Base-by-base conservation (phyloP, 1,284 basidiomycete genomes). In the Heterobasidion irregulare region DNA sequence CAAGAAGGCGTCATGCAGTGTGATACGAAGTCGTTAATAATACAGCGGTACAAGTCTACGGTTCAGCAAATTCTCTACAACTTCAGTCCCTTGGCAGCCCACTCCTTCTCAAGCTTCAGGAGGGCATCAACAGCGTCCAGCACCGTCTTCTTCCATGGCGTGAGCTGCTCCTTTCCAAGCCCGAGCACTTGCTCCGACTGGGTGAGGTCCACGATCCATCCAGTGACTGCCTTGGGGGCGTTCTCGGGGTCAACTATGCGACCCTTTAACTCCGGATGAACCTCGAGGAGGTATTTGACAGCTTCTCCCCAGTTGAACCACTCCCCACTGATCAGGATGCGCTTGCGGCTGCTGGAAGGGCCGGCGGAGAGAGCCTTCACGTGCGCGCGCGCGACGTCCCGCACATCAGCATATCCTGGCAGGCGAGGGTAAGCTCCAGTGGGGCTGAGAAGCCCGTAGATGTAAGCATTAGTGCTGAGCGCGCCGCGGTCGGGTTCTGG, bases 301-400 rank as follows among this genome's bases (percentile, higher is more conserved):
- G 59, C 63, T 8, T 67, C 59, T 8, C 48, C 45, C 55, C 54
- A 63, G 53, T 54, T 51, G 46, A 60, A 60, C 52, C 59, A 61
- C 19, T 59, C 58, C 8, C 59, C 62, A 10, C 53, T 53, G 16
- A 67, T 41, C 15, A 65, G 50, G 56, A 66, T 59, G 18, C 67
- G 65, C 57, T 65, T 64, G 41, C 53, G 59, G 12, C 38, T 41
- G 38, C 38, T 41, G 38, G 53, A 55, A 8, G 60, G 50, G 16
- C 61, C 61, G 7, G 64, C 47, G 16, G 36, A 32, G 16, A 68
- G 59, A 16, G 63, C 61, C 15, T 53, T 50, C 26, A 68, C 57
- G 47, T 61, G 59, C 1, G 59, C 62, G 2, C 54, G 57, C 13
- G 67, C 67, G 38, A 60, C 63, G 56, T 68, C 67, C 33, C 63